These are phyloP conservation scores for Alternaria incomplexa DNA, from an alignment of 2,329 filamentous ascomycete species.

Conservation along the genomic window DNA sequence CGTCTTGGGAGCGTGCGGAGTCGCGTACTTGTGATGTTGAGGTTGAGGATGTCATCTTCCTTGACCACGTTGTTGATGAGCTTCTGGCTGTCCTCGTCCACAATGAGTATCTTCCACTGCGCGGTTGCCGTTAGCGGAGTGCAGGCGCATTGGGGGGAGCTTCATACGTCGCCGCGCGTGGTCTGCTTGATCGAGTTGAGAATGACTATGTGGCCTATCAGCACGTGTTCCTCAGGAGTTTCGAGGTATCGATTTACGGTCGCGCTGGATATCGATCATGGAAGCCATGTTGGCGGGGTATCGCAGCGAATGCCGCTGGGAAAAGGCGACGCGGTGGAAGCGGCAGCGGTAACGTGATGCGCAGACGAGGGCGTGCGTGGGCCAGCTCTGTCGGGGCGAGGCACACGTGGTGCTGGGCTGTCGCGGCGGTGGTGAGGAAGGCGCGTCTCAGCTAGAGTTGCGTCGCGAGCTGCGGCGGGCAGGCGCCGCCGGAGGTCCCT, in stretches of 20 bases:
- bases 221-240: neutral
- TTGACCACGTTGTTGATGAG: slow-evolving; percentile 90
- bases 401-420: slow-evolving; percentile 2
- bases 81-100: slow-evolving; percentile 83
- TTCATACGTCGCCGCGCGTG: slow-evolving; percentile 78
- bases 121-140: slow-evolving; percentile 37
- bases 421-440: slow-evolving; percentile 16
- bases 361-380: neutral
- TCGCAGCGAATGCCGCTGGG: slow-evolving; percentile 23
- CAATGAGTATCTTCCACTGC: slow-evolving; percentile 95
- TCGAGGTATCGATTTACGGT: slow-evolving; percentile 57
- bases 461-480: slow-evolving; percentile 19
- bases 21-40: slow-evolving; percentile 87
- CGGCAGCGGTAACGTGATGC: neutral
- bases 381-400: neutral
- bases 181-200: slow-evolving; percentile 76
- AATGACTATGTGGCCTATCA: slow-evolving; percentile 63
- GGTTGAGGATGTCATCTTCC: slow-evolving; percentile 95
- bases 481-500: slow-evolving; percentile 19
- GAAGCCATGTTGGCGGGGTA: slow-evolving; percentile 73
- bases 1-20: neutral
- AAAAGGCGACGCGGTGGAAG: neutral
- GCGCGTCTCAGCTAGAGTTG: slow-evolving; percentile 27
- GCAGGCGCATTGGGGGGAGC: slow-evolving; percentile 1
- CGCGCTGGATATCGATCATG: slow-evolving; percentile 82